Conservation (phyloP, 202 grass and related monocot genomes). For the Carex arenaria region DNA sequence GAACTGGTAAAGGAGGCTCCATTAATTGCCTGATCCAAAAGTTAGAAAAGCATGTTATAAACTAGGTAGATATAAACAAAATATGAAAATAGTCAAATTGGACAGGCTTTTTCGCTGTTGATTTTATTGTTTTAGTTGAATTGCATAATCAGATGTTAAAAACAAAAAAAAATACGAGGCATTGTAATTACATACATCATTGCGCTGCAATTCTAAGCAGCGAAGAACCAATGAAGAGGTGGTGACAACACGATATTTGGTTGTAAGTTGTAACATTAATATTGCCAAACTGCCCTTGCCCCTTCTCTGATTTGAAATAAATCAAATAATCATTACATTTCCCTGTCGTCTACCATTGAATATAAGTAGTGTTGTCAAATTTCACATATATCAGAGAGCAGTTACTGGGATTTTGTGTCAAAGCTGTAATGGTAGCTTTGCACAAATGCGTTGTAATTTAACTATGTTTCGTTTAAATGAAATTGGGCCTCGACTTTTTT, state of each 20-base stretch:
- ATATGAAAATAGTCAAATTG: neutral
- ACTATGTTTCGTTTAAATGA: too few relatives aligned
- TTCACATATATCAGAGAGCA: neutral
- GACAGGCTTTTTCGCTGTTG: too few relatives aligned
- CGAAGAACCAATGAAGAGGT: slow-evolving; percentile 49
- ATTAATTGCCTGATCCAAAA: slow-evolving; percentile 40
- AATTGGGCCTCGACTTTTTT: too few relatives aligned
- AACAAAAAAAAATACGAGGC: neutral
- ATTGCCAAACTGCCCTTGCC: slow-evolving; percentile 48
- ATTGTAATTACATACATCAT: slow-evolving; percentile 42
- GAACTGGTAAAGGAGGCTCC: slow-evolving; percentile 32
- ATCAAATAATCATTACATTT: slow-evolving; percentile 77
- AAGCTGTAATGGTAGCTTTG: too few relatives aligned
- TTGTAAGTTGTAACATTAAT: slow-evolving; percentile 43
- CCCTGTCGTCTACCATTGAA: slow-evolving; percentile 46
- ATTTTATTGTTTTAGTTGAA: too few relatives aligned
- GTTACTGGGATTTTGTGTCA: too few relatives aligned
- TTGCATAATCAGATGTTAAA: neutral
- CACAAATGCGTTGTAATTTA: too few relatives aligned
- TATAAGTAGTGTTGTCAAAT: slow-evolving; percentile 20
- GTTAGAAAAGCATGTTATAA: neutral
- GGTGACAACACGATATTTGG: slow-evolving; percentile 13
- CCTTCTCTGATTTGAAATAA: slow-evolving; percentile 40
- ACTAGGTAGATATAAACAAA: neutral
- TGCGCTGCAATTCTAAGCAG: slow-evolving; percentile 45